Evolutionary conservation across 2,329 filamentous ascomycete species (phyloP), one percentile per base, ranked within the genome.

Genomic region (Stachybotrys elegans): DNA sequence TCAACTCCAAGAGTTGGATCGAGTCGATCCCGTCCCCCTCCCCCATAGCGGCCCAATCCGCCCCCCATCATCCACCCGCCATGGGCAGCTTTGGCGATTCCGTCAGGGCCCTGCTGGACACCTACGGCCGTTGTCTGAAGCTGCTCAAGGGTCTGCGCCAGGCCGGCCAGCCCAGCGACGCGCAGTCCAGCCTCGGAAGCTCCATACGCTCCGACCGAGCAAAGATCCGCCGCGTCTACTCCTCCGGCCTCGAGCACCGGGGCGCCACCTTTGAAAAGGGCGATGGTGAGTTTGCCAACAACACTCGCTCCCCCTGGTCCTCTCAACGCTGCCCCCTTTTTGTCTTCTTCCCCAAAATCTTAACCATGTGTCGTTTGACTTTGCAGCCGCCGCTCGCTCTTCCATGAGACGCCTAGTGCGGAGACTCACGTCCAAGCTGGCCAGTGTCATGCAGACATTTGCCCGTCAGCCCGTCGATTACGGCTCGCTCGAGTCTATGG

Each of bases 71-170:
- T 16, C 31, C 31, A 34, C n/a, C 8, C 31, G n/a, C 27, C 22
- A 65, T 65, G 65, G 66, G 59, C 21, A 57, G 63, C 27, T 73
- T 78, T 48, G 66, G 70, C 42, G 58, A 65, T 41, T 63, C 64
- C 16, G 66, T 78, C 36, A 57, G 60, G 4, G 65, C 66, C 7
- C 61, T 79, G 13, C 57, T 78, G 16, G 65, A 71, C 39, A 69
- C 70, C 12, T 78, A 77, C 45, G 63, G 66, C 40, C 71, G 63
- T 48, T 72, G 71, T 48, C 59, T 73, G 25, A 59, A 62, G 14
- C 60, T 73, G 12, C 57, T 74, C 6, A 69, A 67, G 48, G 57
- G 57, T 9, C 58, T 66, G 43, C 58, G 58, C 32, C 44, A 44
- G 20, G 42, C 40, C 12, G 52, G 44, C 23, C 47, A 50, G 35